A percentile compares a stretch with the other conserved stretches of the same genome.
Evolutionary conservation across 495 filamentous ascomycete genomes (phyloP).

Genomic region (Penicillium angulare): DNA sequence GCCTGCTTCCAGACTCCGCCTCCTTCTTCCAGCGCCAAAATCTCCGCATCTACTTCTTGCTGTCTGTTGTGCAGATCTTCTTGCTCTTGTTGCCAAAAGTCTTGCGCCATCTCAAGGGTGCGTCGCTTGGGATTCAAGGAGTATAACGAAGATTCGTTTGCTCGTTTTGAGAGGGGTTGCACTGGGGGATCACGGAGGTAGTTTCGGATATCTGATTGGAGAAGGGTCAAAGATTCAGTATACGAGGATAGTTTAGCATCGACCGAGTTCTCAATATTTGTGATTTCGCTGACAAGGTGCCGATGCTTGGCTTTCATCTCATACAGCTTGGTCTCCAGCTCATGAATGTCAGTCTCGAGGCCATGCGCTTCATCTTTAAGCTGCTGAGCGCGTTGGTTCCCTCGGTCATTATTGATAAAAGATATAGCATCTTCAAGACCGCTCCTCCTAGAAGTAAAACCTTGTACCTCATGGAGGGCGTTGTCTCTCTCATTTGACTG

Average conservation of each 20-base stretch:
- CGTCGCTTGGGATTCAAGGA: conserved; percentile 64
- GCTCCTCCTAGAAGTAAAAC: conserved; percentile 51
- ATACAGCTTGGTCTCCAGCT: conserved; percentile 62
- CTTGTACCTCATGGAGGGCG: conserved; percentile 59
- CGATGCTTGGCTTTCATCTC: conserved; percentile 64
- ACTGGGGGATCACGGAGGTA: conserved; percentile 43
- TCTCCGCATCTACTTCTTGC: conserved; percentile 63
- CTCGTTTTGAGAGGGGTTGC: conserved; percentile 39
- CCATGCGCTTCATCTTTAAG: conserved; percentile 51
- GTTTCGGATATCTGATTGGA: conserved; percentile 50
- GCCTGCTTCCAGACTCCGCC: conserved; percentile 75
- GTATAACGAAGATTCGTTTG: conserved; percentile 36
- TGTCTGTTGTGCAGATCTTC: conserved; percentile 56
- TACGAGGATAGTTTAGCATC: conserved; percentile 62
- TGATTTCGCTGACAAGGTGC: conserved; percentile 58
- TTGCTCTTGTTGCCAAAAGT: conserved; percentile 71
- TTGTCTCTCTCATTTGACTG: conserved; percentile 58
- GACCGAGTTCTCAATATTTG: conserved; percentile 61
- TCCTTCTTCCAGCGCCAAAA: conserved; percentile 78
- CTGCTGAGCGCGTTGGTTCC: conserved; percentile 34
- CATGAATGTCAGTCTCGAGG: conserved; percentile 61
- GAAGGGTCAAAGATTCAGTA: conserved; percentile 50
- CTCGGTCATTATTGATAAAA: conserved; percentile 35
- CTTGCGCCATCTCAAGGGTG: conserved; percentile 73
- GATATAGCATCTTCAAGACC: conserved; percentile 48